Evolutionary conservation across 148 eudicot species (phyloP).

Genomic region (Diospyros kaki): DNA sequence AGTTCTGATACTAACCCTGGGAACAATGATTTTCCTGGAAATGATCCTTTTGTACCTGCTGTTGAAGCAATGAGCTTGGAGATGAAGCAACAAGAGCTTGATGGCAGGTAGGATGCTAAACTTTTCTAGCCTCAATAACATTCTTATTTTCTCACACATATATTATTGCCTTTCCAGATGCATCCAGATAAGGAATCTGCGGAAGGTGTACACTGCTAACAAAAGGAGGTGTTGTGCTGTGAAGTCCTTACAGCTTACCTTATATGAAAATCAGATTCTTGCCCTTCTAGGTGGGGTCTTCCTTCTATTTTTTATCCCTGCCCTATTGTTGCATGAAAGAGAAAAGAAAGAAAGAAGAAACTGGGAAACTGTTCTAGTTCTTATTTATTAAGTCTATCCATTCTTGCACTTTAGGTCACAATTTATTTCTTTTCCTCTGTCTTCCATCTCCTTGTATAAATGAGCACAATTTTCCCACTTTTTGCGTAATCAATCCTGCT

Average conservation of each 20-base stretch:
- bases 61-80: conserved; percentile 83
- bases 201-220: conserved; percentile 60
- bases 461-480: too few species aligned
- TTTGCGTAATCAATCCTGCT: too few species aligned
- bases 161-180: conserved; percentile 56
- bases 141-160: conserved; percentile 4
- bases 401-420: too few species aligned
- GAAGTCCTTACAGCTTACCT: conserved; percentile 68
- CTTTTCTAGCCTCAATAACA: background rate
- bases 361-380: too few species aligned
- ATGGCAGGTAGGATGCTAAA: conserved; percentile 48
- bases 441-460: too few species aligned
- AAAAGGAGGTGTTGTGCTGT: conserved; percentile 87
- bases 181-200: conserved; percentile 82
- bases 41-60: conserved; percentile 28
- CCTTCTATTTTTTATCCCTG: background rate
- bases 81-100: conserved; percentile 97
- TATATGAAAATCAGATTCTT: conserved; percentile 92
- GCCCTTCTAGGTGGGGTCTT: conserved; percentile 73
- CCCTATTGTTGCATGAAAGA: too few species aligned
- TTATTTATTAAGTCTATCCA: too few species aligned
- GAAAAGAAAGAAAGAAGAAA: too few species aligned
- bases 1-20: conserved; percentile 23
- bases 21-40: conserved; percentile 19
- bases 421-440: too few species aligned